These are phyloP conservation scores for Fusarium clavum DNA, from an alignment of 2,329 filamentous ascomycete species.

Conservation along the genomic window DNA sequence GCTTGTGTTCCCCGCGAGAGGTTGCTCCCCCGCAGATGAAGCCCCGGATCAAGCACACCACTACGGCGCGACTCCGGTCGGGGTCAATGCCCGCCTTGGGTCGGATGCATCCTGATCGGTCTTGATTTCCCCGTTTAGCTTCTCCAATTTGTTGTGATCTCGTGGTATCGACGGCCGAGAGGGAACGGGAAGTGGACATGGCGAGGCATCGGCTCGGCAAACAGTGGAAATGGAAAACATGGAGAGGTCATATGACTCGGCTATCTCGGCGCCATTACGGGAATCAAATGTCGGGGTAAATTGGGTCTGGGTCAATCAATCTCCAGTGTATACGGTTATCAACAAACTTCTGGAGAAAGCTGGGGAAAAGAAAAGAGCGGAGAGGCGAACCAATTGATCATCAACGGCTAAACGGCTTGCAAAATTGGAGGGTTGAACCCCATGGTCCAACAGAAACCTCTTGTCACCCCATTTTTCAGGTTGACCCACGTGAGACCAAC, in stretches of 20 bases:
- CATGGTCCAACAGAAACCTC: constrained; percentile 5
- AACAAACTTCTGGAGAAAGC: constrained; percentile 22
- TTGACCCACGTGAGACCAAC: constrained; percentile 13
- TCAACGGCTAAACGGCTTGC: constrained; percentile 10
- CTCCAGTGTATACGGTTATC: constrained; percentile 30
- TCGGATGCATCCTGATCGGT: constrained; percentile 34
- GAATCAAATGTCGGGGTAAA: background rate
- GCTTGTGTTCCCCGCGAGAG: constrained; percentile 2
- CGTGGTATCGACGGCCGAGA: background rate
- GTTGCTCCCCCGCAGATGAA: constrained; percentile 19
- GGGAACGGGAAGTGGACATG: constrained; percentile 5
- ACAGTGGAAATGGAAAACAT: background rate
- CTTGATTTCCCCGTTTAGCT: constrained; percentile 37
- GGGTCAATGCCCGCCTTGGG: constrained; percentile 21
- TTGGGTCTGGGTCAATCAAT: background rate
- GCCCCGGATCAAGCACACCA: constrained; percentile 35
- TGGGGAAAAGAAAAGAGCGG: constrained; percentile 11
- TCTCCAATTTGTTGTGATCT: constrained; percentile 12
- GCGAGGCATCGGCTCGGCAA: background rate
- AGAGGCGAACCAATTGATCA: constrained; percentile 18
- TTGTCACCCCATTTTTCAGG: constrained; percentile 3
- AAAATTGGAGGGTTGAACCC: constrained; percentile 23
- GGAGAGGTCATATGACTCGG: background rate
- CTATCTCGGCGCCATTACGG: background rate
- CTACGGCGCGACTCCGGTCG: constrained; percentile 41